Evolutionary conservation across 345 rosid species (phyloP), one percentile per base, ranked within the genome.

Genomic region (Bretschneidera sinensis): DNA sequence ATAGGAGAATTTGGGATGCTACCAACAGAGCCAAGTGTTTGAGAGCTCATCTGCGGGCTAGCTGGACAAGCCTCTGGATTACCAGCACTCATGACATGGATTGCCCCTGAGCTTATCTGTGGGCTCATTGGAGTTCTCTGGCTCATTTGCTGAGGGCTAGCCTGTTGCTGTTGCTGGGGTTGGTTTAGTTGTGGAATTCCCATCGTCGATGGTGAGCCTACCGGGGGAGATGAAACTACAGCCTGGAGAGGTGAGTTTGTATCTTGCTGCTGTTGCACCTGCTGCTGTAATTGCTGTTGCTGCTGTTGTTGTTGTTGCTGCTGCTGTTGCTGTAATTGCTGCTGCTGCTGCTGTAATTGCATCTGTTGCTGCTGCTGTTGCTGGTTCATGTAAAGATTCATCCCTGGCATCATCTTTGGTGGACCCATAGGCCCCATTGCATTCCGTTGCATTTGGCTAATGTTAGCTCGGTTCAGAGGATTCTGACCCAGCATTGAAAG

Each of bases 41-140:
- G 95, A 60, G 96, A 88, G 68, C 97, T 94, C 70, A 86, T 70
- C 74, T 94, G 97, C 18, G 99, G 99, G 67, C 99, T 95, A 15
- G 94, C 85, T 17, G 99, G 97, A 73, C 95, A 81, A 24, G 75
- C 79, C 59, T 88, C 97, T 15, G 84, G 83, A 73, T 86, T 91
- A 69, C 90, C 85, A 21, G 87, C 79, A 74, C 86, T 85, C 74
- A 83, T 59, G 51, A 81, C 82, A 62, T 88, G 96, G 64, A 88
- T 79, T 14, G 86, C 83, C 60, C 97, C 92, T 0, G 96, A 83
- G 74, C 95, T 85, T 57, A 86, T 31, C 80, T 86, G 91, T 43
- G 96, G 98, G 74, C 98, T 92, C 91, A 84, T 76, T 0, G 96
- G 92, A 65, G 92, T 87, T 59, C 94, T 78, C 39, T 87, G 97